These are phyloP conservation scores for Trichocladium uniseriatum DNA, from an alignment of 495 filamentous ascomycete species.

Conservation along the genomic window DNA sequence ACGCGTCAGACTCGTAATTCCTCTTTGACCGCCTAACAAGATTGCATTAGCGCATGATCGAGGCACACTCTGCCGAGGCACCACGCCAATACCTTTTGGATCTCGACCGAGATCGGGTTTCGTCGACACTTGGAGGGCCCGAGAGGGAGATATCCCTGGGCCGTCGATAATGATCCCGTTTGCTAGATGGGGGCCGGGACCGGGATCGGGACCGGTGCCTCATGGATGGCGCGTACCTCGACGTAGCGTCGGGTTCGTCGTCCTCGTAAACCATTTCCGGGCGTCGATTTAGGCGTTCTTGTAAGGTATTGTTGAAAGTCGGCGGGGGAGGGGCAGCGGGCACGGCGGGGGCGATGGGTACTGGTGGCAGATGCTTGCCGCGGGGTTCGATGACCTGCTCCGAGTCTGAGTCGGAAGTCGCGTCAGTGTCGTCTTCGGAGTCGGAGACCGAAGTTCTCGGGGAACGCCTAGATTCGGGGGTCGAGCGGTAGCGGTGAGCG, in stretches of 20 bases:
- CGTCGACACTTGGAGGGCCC: conserved; percentile 20
- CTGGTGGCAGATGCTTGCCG: conserved; percentile 9
- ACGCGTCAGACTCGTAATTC: conserved; percentile 33
- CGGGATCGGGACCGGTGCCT: conserved; percentile 12
- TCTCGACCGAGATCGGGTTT: conserved; percentile 26
- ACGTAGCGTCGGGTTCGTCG: conserved; percentile 7
- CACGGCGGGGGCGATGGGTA: conserved; percentile 7
- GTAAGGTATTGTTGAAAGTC: conserved; percentile 9
- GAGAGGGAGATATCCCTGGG: conserved; percentile 22
- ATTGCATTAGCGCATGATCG: conserved; percentile 22
- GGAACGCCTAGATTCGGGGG: conserved; percentile 32
- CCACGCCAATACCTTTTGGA: conserved; percentile 31
- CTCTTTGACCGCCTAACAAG: conserved; percentile 22
- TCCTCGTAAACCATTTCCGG: conserved; percentile 21
- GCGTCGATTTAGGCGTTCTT: conserved; percentile 19
- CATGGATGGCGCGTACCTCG: conserved; percentile 16
- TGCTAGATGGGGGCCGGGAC: conserved; percentile 14
- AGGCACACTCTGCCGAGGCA: not conserved
- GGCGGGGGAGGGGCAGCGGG: conserved; percentile 11
- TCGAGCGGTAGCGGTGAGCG: conserved; percentile 31
- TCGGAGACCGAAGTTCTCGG: conserved; percentile 32
- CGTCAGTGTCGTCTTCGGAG: conserved; percentile 32
- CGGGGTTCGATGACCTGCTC: conserved; percentile 18
- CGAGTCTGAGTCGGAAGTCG: conserved; percentile 29
- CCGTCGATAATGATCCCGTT: conserved; percentile 20